Conservation (phyloP, 2,329 filamentous ascomycete genomes). For the Boeremia exigua region DNA sequence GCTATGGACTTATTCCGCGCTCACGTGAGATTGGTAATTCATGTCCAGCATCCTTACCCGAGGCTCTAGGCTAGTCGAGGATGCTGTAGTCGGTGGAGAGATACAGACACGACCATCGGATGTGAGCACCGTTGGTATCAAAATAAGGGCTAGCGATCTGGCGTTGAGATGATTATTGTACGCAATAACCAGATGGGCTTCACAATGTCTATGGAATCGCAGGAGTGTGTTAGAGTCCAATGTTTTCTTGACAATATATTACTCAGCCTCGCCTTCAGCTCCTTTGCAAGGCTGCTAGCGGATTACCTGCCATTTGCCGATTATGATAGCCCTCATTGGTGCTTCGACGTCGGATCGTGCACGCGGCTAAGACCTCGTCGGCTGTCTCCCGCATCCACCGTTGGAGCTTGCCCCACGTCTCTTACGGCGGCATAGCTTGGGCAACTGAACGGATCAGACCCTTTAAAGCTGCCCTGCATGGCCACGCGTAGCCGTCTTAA, state of each 20-base stretch:
- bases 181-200: background rate
- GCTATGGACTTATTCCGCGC: constrained; percentile 7
- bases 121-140: background rate
- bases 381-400: constrained; percentile 4
- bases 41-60: constrained; percentile 1
- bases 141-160: background rate
- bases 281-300: background rate
- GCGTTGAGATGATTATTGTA: background rate
- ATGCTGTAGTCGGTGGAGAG: constrained; percentile 4
- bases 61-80: constrained; percentile 3
- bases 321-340: background rate
- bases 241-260: no score
- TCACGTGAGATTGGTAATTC: constrained; percentile 8
- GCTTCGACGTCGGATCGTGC: background rate
- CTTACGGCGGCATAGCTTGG: background rate
- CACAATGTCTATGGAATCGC: no score
- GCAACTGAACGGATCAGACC: constrained; percentile 6
- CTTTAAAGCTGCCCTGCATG: constrained; percentile 18
- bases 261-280: background rate
- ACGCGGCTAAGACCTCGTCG: background rate
- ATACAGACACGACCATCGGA: constrained; percentile 3
- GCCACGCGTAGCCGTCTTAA: constrained; percentile 4
- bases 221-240: no score
- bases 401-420: constrained; percentile 2
- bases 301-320: constrained; percentile 6